phyloP scores from a whole-genome alignment of 345 rosid genomes.

The Excoecaria agallocha region DNA sequence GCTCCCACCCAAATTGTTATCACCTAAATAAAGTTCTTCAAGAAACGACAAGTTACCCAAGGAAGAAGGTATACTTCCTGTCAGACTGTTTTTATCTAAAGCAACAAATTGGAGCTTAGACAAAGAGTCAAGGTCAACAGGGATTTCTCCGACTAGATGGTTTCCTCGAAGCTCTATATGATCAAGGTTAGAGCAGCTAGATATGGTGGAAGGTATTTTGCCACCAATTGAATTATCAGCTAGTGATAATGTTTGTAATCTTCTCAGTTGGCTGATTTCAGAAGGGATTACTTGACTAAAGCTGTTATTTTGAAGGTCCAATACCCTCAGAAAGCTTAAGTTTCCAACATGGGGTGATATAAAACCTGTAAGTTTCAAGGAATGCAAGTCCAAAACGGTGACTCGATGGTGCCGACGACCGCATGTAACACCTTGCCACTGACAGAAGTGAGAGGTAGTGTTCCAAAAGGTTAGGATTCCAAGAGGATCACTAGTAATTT shows the following conservation, averaged over 20 bases:
- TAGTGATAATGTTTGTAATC: neutral
- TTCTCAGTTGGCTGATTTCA: slow-evolving; percentile 9
- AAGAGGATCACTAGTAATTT: neutral
- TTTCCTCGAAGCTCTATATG: neutral
- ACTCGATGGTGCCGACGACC: neutral
- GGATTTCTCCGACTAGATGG: slow-evolving; percentile 11
- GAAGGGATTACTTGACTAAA: slow-evolving; percentile 6
- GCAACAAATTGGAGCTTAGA: neutral
- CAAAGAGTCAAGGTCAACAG: neutral
- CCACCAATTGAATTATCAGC: slow-evolving; percentile 1
- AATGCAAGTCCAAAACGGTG: neutral
- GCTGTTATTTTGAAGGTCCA: slow-evolving; percentile 10
- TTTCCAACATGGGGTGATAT: slow-evolving; percentile 21
- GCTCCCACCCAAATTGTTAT: neutral
- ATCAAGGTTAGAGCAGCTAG: slow-evolving; percentile 10
- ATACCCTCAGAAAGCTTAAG: slow-evolving; percentile 4
- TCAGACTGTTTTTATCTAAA: neutral
- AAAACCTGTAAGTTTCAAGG: neutral
- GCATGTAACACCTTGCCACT: neutral
- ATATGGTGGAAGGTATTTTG: slow-evolving; percentile 21
- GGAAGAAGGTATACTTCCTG: neutral
- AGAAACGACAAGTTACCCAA: slow-evolving; percentile 12
- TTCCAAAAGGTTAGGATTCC: neutral
- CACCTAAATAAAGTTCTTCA: neutral
- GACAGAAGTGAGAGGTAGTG: neutral